Evolutionary conservation across 345 rosid species (phyloP).

Genomic region (Aquilaria malaccensis): DNA sequence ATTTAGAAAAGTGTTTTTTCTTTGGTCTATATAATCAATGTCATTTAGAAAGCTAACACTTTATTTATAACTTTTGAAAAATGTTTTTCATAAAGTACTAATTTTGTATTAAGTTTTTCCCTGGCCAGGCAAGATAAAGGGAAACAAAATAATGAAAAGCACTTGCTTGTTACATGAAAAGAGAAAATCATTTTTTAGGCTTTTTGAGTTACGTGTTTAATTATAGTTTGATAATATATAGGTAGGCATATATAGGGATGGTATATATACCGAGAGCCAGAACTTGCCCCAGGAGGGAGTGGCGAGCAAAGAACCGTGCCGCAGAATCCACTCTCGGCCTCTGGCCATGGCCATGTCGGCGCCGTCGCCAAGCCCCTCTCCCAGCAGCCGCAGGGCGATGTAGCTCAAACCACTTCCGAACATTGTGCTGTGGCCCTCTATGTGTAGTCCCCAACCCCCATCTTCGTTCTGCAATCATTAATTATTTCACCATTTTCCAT

Average conservation of each 20-base stretch:
- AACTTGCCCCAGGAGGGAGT: constrained; percentile 65
- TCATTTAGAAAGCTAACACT: too few relatives aligned
- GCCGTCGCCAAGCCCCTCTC: constrained; percentile 42
- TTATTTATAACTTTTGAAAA: too few relatives aligned
- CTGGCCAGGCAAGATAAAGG: too few relatives aligned
- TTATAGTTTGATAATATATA: not conserved
- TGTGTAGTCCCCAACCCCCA: constrained; percentile 65
- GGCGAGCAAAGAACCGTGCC: constrained; percentile 44
- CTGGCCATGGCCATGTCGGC: constrained; percentile 28
- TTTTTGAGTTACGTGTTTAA: not conserved
- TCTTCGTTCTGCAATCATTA: constrained; percentile 46
- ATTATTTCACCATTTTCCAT: too few relatives aligned
- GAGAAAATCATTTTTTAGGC: too few relatives aligned
- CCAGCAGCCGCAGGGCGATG: constrained; percentile 49
- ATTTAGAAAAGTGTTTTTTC: too few relatives aligned
- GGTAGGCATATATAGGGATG: too few relatives aligned
- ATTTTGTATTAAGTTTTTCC: too few relatives aligned
- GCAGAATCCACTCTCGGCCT: constrained; percentile 58
- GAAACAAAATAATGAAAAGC: too few relatives aligned
- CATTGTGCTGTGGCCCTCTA: constrained; percentile 61
- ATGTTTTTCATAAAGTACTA: too few relatives aligned
- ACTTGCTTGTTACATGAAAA: not conserved
- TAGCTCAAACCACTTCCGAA: constrained; percentile 49
- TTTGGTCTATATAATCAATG: too few relatives aligned
- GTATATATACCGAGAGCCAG: constrained; percentile 41